A percentile compares a stretch with the other conserved stretches of the same genome.
These are phyloP conservation scores for Diaporthe aspalathi DNA, from an alignment of 2,329 filamentous ascomycete species.

Conservation along the genomic window DNA sequence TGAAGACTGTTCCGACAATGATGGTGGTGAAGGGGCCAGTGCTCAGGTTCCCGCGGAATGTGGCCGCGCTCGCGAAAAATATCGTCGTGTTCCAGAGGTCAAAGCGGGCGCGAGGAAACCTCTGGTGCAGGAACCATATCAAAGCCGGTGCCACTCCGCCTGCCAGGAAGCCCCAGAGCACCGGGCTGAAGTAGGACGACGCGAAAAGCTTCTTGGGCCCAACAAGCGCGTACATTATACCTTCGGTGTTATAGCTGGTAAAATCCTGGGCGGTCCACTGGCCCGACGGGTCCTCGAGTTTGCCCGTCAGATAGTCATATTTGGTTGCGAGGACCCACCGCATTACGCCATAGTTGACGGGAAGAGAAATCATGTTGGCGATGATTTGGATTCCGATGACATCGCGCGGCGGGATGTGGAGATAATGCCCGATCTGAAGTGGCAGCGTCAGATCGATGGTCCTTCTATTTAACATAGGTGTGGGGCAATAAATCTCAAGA, in stretches of 20 bases:
- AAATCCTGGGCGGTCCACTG: constrained; percentile 42
- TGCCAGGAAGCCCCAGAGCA: constrained; percentile 41
- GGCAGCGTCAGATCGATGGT: background rate
- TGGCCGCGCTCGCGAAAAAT: constrained; percentile 41
- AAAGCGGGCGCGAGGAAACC: constrained; percentile 38
- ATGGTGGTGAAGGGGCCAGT: constrained; percentile 40
- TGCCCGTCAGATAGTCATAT: constrained; percentile 39
- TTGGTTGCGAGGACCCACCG: constrained; percentile 39
- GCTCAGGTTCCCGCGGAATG: constrained; percentile 40
- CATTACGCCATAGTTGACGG: constrained; percentile 42
- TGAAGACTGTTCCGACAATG: constrained; percentile 40
- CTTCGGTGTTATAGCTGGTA: constrained; percentile 40
- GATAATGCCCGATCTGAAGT: constrained; percentile 35
- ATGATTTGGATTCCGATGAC: constrained; percentile 42
- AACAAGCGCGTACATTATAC: constrained; percentile 41
- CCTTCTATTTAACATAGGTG: no score
- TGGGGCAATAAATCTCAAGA: background rate
- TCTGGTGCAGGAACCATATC: constrained; percentile 41
- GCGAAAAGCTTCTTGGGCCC: constrained; percentile 41
- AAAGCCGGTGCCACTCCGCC: constrained; percentile 35
- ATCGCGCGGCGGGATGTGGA: constrained; percentile 41
- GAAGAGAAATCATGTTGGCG: constrained; percentile 40
- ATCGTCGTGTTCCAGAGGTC: constrained; percentile 43
- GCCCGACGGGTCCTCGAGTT: constrained; percentile 35
- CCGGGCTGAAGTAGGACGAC: constrained; percentile 38